A percentile compares a stretch with the other conserved stretches of the same genome.
Evolutionary conservation across 2,329 filamentous ascomycete species (phyloP).

Genomic region (Fusarium bulbicola): DNA sequence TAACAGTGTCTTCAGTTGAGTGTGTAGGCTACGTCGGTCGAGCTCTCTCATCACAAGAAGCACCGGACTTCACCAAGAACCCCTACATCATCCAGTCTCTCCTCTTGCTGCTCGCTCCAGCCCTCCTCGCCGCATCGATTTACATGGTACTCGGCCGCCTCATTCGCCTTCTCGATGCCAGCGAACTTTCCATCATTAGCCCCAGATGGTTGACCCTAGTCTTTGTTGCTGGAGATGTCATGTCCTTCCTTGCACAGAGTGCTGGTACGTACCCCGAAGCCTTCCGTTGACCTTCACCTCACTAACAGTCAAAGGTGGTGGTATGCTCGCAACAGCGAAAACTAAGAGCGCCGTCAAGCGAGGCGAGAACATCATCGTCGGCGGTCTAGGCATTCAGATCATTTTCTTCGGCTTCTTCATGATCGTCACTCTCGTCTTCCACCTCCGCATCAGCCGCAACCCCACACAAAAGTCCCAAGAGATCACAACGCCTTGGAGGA

Average conservation of each 20-base stretch:
- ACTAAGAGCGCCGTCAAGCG: conserved; percentile 40
- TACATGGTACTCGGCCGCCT: conserved; percentile 59
- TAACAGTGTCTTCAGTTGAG: conserved; percentile 35
- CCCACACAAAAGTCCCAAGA: conserved; percentile 30
- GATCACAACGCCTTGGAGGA: conserved; percentile 45
- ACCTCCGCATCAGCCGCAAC: conserved; percentile 44
- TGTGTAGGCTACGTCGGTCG: conserved; percentile 58
- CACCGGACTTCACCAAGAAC: conserved; percentile 47
- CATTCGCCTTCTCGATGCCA: conserved; percentile 50
- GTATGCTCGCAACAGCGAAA: conserved; percentile 40
- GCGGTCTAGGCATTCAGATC: conserved; percentile 63
- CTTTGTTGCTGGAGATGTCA: conserved; percentile 60
- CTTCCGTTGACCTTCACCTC: background rate
- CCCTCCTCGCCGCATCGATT: conserved; percentile 56
- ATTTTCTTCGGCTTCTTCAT: conserved; percentile 65
- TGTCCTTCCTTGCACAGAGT: conserved; percentile 53
- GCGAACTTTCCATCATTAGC: conserved; percentile 52
- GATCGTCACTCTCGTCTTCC: conserved; percentile 56
- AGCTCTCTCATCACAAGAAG: conserved; percentile 53
- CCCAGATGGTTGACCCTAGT: conserved; percentile 58
- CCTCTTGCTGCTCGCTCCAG: conserved; percentile 50
- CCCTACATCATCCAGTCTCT: conserved; percentile 54
- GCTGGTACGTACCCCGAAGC: conserved; percentile 27
- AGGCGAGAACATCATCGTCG: conserved; percentile 60
- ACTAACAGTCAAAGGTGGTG: conserved; percentile 32